Evolutionary conservation across 2,329 filamentous ascomycete genomes (phyloP).

Genomic region (Colletotrichum sp.): DNA sequence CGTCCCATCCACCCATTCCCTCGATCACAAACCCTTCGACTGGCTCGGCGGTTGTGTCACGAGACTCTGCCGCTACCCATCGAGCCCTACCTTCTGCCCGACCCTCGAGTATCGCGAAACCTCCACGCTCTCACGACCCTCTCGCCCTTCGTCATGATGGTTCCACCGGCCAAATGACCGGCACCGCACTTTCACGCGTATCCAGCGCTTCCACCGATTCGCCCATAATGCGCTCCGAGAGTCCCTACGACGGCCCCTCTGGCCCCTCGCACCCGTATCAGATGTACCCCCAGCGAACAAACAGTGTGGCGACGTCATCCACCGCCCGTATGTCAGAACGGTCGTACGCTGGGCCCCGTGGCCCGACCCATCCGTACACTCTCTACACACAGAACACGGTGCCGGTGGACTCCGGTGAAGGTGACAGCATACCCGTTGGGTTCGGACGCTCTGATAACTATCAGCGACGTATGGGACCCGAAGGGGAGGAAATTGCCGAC

Average conservation of each 20-base stretch:
- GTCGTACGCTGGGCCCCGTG: constrained; percentile 64
- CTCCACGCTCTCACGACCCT: constrained; percentile 52
- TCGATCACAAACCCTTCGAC: constrained; percentile 27
- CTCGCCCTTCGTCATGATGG: constrained; percentile 60
- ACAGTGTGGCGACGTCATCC: constrained; percentile 75
- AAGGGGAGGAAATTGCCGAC: constrained; percentile 86
- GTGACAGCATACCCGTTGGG: constrained; percentile 67
- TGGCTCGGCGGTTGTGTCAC: constrained; percentile 19
- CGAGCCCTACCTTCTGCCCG: constrained; percentile 35
- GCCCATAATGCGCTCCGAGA: constrained; percentile 53
- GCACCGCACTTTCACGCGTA: constrained; percentile 3
- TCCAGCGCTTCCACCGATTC: constrained; percentile 41
- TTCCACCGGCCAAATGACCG: constrained; percentile 27
- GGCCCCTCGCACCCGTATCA: constrained; percentile 85
- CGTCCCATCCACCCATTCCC: constrained; percentile 25
- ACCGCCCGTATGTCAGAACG: constrained; percentile 65
- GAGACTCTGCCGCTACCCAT: neutral
- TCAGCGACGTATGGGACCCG: constrained; percentile 74
- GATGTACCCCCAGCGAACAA: constrained; percentile 78
- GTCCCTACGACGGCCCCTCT: constrained; percentile 72
- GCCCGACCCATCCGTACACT: constrained; percentile 83
- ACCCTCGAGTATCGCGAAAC: constrained; percentile 62
- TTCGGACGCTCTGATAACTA: constrained; percentile 74
- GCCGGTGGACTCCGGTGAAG: constrained; percentile 52
- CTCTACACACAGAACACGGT: constrained; percentile 85